Conservation (phyloP, 768 basidiomycete species). For the Hypholoma sublateritium region DNA sequence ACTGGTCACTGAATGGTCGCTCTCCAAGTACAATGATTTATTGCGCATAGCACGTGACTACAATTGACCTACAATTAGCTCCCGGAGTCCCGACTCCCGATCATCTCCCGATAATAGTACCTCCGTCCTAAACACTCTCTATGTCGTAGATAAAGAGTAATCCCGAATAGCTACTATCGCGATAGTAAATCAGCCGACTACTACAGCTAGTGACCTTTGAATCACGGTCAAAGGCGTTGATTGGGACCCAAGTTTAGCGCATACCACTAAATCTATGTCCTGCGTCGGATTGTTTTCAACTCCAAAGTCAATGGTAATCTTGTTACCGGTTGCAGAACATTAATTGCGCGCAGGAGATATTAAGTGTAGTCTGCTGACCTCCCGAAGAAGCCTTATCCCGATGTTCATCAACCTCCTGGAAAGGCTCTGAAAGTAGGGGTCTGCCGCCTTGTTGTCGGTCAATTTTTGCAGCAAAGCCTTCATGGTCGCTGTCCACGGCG, state of each 20-base stretch:
- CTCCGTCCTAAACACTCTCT: neutral
- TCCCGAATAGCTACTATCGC: slow-evolving; percentile 11
- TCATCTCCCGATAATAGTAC: neutral
- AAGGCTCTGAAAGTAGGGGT: slow-evolving; percentile 28
- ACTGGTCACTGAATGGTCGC: neutral
- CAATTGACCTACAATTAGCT: neutral
- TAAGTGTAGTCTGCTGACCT: slow-evolving; percentile 12
- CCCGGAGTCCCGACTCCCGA: neutral
- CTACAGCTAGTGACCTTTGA: neutral
- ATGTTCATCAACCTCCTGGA: slow-evolving; percentile 27
- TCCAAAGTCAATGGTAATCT: no score
- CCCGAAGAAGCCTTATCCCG: slow-evolving; percentile 16
- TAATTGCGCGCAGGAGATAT: neutral
- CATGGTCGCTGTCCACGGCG: slow-evolving; percentile 55
- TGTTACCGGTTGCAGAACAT: no score
- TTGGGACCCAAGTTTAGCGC: no score
- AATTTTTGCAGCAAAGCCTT: slow-evolving; percentile 35
- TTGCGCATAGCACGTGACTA: slow-evolving; percentile 1
- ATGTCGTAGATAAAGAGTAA: slow-evolving; percentile 7
- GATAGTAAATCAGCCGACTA: slow-evolving; percentile 16
- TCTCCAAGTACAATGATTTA: neutral
- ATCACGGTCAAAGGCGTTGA: neutral
- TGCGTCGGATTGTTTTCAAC: no score
- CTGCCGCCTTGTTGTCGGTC: slow-evolving; percentile 11
- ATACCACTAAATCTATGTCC: no score